Conservation (phyloP, 2,329 filamentous ascomycete genomes). For the Grosmannia huntii region DNA sequence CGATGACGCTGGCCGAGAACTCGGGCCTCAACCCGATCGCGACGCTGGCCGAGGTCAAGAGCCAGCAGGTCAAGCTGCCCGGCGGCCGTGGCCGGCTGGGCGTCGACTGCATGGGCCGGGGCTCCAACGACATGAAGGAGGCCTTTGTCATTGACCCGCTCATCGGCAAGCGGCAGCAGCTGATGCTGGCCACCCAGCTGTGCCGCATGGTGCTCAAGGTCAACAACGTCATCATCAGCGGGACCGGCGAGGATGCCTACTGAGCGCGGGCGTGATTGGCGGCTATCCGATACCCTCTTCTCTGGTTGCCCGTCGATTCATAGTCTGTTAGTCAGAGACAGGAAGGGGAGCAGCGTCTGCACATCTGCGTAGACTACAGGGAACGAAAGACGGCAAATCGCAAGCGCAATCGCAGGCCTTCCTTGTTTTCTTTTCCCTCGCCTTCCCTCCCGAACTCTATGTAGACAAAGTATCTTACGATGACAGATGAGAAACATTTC, state of each 20-base stretch:
- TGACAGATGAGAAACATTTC: too few species aligned
- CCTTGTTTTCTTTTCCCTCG: too few species aligned
- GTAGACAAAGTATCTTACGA: too few species aligned
- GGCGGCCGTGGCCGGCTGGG: constrained; percentile 52
- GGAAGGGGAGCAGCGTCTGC: too few species aligned
- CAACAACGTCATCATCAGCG: constrained; percentile 91
- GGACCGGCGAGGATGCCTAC: constrained; percentile 76
- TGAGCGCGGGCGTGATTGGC: constrained; percentile 40
- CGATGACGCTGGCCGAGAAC: constrained; percentile 96
- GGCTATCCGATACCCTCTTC: too few species aligned
- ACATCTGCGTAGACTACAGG: too few species aligned
- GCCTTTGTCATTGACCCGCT: constrained; percentile 97
- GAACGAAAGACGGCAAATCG: too few species aligned
- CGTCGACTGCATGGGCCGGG: constrained; percentile 94
- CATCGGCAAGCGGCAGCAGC: constrained; percentile 95
- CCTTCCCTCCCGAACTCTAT: too few species aligned
- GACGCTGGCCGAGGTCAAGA: constrained; percentile 89
- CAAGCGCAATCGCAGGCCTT: too few species aligned
- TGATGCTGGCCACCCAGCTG: constrained; percentile 89
- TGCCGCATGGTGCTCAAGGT: constrained; percentile 97
- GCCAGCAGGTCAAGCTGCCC: constrained; percentile 75
- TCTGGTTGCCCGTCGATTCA: too few species aligned
- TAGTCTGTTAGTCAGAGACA: too few species aligned
- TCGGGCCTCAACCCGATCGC: constrained; percentile 92
- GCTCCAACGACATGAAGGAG: constrained; percentile 94